phyloP scores from a whole-genome alignment of 2,329 filamentous ascomycete species.

The Aschersonia sp. region DNA sequence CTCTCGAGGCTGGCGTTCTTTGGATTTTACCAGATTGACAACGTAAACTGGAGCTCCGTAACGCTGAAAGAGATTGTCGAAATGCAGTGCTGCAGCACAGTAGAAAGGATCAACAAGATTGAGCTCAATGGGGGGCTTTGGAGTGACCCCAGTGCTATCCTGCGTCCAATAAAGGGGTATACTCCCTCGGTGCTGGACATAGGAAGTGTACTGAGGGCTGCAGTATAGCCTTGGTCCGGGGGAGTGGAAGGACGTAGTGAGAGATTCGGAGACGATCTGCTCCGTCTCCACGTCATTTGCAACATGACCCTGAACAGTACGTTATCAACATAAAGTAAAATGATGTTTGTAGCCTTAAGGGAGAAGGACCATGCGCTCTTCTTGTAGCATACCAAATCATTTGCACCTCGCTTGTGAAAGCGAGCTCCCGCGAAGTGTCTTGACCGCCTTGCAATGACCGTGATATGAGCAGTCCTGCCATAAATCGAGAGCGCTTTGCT shows the following conservation, averaged over 20 bases:
- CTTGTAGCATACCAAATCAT: conserved; percentile 52
- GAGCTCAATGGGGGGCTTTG: conserved; percentile 89
- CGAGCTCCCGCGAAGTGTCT: conserved; percentile 87
- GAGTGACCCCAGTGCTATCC: conserved; percentile 85
- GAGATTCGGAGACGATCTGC: conserved; percentile 88
- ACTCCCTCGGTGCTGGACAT: conserved; percentile 90
- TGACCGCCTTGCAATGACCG: conserved; percentile 82
- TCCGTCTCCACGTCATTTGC: conserved; percentile 98
- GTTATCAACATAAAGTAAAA: not conserved
- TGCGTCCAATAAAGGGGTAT: conserved; percentile 97
- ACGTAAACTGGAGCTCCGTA: conserved; percentile 90
- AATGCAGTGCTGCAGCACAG: conserved; percentile 80
- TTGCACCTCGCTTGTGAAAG: conserved; percentile 87
- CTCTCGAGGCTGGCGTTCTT: conserved; percentile 79
- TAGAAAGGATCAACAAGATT: conserved; percentile 97
- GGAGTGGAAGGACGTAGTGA: conserved; percentile 90
- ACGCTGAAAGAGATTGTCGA: conserved; percentile 83
- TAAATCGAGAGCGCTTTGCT: conserved; percentile 58
- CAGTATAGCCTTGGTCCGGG: conserved; percentile 75
- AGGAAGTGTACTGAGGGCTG: conserved; percentile 87
- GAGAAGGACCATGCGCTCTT: not conserved
- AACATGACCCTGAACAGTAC: conserved; percentile 55
- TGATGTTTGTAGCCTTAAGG: not conserved
- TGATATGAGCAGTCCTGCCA: conserved; percentile 78
- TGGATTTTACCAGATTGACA: conserved; percentile 78